Evolutionary conservation across 2,329 filamentous ascomycete species (phyloP).

Genomic region (Epichloe elymi): DNA sequence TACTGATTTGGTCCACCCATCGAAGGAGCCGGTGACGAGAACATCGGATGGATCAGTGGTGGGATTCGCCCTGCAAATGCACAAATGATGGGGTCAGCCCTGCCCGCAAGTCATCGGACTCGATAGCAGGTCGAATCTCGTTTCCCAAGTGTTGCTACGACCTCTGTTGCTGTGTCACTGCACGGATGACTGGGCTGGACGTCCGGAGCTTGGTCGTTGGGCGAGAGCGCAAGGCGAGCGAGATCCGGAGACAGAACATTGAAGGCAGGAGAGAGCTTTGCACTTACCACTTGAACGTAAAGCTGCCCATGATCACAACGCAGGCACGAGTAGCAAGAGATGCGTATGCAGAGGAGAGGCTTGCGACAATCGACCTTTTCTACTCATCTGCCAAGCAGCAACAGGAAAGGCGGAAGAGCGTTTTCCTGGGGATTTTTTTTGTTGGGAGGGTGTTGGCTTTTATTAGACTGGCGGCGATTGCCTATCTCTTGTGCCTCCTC

Average conservation of each 20-base stretch:
- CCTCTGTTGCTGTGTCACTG: not conserved
- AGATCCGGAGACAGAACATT: not conserved
- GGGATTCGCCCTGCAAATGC: slow-evolving; percentile 56
- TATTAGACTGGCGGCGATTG: not conserved
- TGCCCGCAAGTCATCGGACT: not conserved
- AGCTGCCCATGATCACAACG: slow-evolving; percentile 45
- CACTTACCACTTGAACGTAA: slow-evolving; percentile 57
- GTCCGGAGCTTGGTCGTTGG: not conserved
- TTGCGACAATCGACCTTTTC: not conserved
- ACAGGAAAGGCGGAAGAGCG: not conserved
- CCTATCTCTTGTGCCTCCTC: not conserved
- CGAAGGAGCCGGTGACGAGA: slow-evolving; percentile 85
- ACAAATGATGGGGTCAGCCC: slow-evolving; percentile 4
- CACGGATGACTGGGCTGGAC: not conserved
- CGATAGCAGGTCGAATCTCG: not conserved
- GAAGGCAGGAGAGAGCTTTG: not conserved
- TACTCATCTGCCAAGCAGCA: not conserved
- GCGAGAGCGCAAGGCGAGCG: not conserved
- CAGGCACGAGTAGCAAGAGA: slow-evolving; percentile 1
- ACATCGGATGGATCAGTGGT: slow-evolving; percentile 59
- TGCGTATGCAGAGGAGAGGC: not conserved
- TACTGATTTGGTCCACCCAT: slow-evolving; percentile 82
- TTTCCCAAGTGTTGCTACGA: not conserved
- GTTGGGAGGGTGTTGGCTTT: slow-evolving; percentile 1
- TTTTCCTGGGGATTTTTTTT: not conserved